These are phyloP conservation scores for Clonostachys rosea DNA, from an alignment of 2,329 filamentous ascomycete genomes.

Conservation along the genomic window DNA sequence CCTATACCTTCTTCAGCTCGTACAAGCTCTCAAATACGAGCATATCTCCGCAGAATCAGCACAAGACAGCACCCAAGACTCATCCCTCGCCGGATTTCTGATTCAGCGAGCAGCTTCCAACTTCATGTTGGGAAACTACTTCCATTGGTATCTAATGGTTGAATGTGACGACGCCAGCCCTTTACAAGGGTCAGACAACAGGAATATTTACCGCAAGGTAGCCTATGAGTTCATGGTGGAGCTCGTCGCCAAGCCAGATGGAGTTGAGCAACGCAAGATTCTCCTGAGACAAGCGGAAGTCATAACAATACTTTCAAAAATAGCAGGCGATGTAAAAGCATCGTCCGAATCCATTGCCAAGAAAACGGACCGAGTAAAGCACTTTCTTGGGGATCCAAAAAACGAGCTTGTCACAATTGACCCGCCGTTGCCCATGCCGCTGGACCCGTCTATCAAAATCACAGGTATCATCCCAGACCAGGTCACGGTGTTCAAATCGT, in stretches of 20 bases:
- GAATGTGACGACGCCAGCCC: slow-evolving; percentile 85
- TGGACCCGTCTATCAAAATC: slow-evolving; percentile 80
- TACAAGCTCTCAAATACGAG: slow-evolving; percentile 94
- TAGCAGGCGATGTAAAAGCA: slow-evolving; percentile 82
- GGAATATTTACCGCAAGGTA: slow-evolving; percentile 85
- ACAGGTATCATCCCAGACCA: slow-evolving; percentile 79
- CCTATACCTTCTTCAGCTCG: slow-evolving; percentile 86
- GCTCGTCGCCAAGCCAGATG: slow-evolving; percentile 66
- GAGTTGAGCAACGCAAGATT: slow-evolving; percentile 68
- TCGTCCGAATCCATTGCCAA: slow-evolving; percentile 72
- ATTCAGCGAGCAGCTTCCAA: slow-evolving; percentile 85
- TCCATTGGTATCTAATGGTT: slow-evolving; percentile 98
- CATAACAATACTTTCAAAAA: slow-evolving; percentile 79
- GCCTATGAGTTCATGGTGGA: slow-evolving; percentile 96
- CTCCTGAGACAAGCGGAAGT: slow-evolving; percentile 86
- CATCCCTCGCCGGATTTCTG: slow-evolving; percentile 83
- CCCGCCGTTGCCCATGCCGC: slow-evolving; percentile 78
- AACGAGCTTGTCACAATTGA: slow-evolving; percentile 84
- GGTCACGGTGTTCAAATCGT: slow-evolving; percentile 91
- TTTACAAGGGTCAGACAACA: slow-evolving; percentile 69
- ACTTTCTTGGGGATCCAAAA: slow-evolving; percentile 79
- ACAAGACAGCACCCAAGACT: slow-evolving; percentile 63
- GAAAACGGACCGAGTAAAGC: slow-evolving; percentile 82
- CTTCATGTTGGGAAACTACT: slow-evolving; percentile 86
- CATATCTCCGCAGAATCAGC: slow-evolving; percentile 57